A percentile compares a stretch with the other conserved stretches of the same genome.
These are phyloP conservation scores for Stygiomarasmius scandens DNA, from an alignment of 1,284 basidiomycete genomes.

Conservation along the genomic window DNA sequence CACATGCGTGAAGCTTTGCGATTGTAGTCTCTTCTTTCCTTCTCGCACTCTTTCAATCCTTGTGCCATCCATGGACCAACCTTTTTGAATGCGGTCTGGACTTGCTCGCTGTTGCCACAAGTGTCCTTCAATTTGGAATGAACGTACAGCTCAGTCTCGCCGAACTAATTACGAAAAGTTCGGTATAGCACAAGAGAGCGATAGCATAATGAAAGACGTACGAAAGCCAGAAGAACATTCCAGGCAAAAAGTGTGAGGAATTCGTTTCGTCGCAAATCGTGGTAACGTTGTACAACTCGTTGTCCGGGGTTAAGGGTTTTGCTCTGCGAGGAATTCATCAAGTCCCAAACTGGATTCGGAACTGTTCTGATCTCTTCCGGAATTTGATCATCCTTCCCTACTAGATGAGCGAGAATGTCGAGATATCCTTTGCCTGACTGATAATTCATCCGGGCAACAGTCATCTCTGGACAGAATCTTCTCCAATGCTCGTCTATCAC, in stretches of 20 bases:
- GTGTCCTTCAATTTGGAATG: too few relatives aligned
- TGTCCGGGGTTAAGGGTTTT: background rate
- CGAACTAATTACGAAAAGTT: background rate
- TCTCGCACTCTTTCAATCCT: too few relatives aligned
- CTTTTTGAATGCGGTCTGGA: too few relatives aligned
- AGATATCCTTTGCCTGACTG: too few relatives aligned
- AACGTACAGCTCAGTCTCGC: constrained; percentile 1
- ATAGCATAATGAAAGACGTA: background rate
- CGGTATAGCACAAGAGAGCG: background rate
- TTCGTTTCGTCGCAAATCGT: background rate
- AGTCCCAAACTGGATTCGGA: background rate
- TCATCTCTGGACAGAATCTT: background rate
- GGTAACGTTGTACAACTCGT: background rate
- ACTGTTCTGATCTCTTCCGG: background rate
- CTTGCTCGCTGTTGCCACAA: too few relatives aligned
- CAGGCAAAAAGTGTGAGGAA: constrained; percentile 7
- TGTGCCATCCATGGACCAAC: too few relatives aligned
- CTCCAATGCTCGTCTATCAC: background rate
- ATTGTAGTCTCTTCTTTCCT: too few relatives aligned
- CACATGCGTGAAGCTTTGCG: background rate
- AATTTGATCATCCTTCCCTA: too few relatives aligned
- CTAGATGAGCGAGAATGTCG: too few relatives aligned
- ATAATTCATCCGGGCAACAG: background rate
- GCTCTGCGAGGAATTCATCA: background rate
- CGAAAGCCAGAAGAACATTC: constrained; percentile 5